Conservation (phyloP, 371 early-diverging fungal genomes). For the Quaeritorhiza haematococci region DNA sequence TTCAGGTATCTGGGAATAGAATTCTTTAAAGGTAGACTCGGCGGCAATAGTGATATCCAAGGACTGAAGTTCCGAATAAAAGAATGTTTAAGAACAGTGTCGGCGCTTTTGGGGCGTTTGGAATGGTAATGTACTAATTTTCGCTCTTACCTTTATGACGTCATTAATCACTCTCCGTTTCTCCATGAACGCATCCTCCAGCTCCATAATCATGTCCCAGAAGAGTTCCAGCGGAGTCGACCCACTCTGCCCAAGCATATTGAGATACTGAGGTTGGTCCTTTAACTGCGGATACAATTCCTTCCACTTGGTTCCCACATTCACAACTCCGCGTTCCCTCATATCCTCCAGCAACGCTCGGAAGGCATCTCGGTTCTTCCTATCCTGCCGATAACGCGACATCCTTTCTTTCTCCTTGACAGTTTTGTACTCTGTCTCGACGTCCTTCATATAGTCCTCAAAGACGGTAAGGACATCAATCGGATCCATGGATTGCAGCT, state of each 20-base stretch:
- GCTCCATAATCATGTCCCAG: conserved; percentile 78
- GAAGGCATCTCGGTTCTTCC: conserved; percentile 63
- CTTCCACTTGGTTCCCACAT: conserved; percentile 75
- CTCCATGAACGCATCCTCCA: conserved; percentile 70
- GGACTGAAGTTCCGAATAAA: neutral
- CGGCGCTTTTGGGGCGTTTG: neutral
- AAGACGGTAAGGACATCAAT: conserved; percentile 74
- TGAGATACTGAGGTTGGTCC: conserved; percentile 61
- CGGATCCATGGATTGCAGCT: conserved; percentile 68
- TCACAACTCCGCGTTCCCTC: conserved; percentile 45
- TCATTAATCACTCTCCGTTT: conserved; percentile 66
- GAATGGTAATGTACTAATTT: neutral
- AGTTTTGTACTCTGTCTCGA: conserved; percentile 61
- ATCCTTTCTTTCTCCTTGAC: conserved; percentile 23
- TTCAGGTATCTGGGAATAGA: neutral
- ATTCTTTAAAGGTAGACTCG: neutral
- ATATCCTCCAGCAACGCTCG: conserved; percentile 60
- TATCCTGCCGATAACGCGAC: too few species aligned
- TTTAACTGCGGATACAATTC: conserved; percentile 72
- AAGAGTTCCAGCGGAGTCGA: conserved; percentile 86
- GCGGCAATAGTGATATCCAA: neutral
- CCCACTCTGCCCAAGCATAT: conserved; percentile 78
- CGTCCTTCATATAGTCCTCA: conserved; percentile 65
- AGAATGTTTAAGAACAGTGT: neutral
- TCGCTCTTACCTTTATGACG: conserved; percentile 40